Evolutionary conservation across 768 basidiomycete species (phyloP).

Genomic region (Chalciporus chontae): DNA sequence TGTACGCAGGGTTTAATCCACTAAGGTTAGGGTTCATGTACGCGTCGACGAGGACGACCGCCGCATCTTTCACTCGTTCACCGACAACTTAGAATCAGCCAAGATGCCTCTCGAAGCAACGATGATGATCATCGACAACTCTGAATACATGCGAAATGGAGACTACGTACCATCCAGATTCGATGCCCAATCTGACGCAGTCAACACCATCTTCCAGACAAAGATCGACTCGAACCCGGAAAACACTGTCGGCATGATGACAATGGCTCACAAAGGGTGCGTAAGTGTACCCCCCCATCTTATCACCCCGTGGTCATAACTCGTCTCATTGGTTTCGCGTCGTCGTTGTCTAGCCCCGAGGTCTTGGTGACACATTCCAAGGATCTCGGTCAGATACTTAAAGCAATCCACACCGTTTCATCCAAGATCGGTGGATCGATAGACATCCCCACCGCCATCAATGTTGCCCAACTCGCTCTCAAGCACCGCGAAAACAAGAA

Average conservation of each 20-base stretch:
- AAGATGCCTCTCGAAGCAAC: constrained; percentile 96
- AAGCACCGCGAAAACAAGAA: constrained; percentile 99
- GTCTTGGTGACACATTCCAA: constrained; percentile 95
- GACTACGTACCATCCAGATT: constrained; percentile 87
- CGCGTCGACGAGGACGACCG: constrained; percentile 24
- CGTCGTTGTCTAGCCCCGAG: constrained; percentile 70
- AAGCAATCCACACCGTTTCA: constrained; percentile 69
- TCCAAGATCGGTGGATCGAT: constrained; percentile 74
- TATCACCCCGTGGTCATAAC: not conserved
- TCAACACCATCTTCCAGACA: constrained; percentile 83
- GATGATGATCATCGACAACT: constrained; percentile 97
- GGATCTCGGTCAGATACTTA: constrained; percentile 88
- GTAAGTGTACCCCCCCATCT: constrained; percentile 22
- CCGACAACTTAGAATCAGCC: constrained; percentile 12
- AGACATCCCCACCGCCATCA: constrained; percentile 87
- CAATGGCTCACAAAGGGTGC: constrained; percentile 95
- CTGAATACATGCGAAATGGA: constrained; percentile 95
- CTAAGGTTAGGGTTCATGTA: constrained; percentile 21
- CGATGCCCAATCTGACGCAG: constrained; percentile 88
- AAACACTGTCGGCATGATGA: constrained; percentile 96
- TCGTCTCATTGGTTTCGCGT: not conserved
- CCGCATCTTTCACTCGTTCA: not conserved
- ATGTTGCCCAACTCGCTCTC: constrained; percentile 91
- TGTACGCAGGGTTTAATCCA: constrained; percentile 7
- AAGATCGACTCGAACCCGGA: constrained; percentile 97